phyloP scores from a whole-genome alignment of 2,329 filamentous ascomycete species.

The Penicillium sp. region DNA sequence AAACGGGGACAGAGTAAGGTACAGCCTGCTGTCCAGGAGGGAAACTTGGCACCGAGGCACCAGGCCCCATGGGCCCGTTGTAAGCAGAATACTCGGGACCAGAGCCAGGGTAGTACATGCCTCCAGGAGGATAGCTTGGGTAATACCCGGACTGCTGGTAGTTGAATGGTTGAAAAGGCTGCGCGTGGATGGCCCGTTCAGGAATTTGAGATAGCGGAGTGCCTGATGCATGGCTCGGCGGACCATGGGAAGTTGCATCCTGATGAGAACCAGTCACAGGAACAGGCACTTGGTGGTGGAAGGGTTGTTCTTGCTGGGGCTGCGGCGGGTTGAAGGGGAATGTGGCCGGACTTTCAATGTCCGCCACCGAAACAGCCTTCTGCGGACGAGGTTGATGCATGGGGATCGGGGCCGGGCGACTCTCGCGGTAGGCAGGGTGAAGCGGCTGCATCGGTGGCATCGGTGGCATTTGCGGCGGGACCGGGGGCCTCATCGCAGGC shows the following conservation, averaged over 20 bases:
- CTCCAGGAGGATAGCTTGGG: slow-evolving; percentile 53
- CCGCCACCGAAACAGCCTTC: slow-evolving; percentile 86
- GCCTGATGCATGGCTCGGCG: slow-evolving; percentile 64
- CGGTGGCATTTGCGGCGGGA: slow-evolving; percentile 28
- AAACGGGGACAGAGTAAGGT: slow-evolving; percentile 30
- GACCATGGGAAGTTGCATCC: slow-evolving; percentile 53
- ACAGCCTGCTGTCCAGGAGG: slow-evolving; percentile 48
- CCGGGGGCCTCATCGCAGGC: slow-evolving; percentile 14
- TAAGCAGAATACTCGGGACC: slow-evolving; percentile 39
- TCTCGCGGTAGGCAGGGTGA: slow-evolving; percentile 54
- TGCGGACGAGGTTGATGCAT: slow-evolving; percentile 96
- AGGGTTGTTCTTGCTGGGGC: slow-evolving; percentile 71
- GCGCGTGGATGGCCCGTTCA: slow-evolving; percentile 83
- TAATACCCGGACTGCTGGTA: slow-evolving; percentile 58
- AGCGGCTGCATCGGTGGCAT: slow-evolving; percentile 47
- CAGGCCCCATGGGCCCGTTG: slow-evolving; percentile 43
- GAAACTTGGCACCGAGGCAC: slow-evolving; percentile 51
- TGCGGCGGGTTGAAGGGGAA: slow-evolving; percentile 55
- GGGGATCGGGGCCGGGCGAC: slow-evolving; percentile 56
- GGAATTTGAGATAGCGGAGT: slow-evolving; percentile 89
- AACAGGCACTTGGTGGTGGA: slow-evolving; percentile 87
- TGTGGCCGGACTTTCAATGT: slow-evolving; percentile 76
- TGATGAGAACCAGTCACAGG: slow-evolving; percentile 59
- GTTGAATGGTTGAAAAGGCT: slow-evolving; percentile 67
- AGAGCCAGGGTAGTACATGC: slow-evolving; percentile 63